A percentile compares a stretch with the other conserved stretches of the same genome.
phyloP scores from a whole-genome alignment of 805 yeast species.

The Pichia pseudocactophila region DNA sequence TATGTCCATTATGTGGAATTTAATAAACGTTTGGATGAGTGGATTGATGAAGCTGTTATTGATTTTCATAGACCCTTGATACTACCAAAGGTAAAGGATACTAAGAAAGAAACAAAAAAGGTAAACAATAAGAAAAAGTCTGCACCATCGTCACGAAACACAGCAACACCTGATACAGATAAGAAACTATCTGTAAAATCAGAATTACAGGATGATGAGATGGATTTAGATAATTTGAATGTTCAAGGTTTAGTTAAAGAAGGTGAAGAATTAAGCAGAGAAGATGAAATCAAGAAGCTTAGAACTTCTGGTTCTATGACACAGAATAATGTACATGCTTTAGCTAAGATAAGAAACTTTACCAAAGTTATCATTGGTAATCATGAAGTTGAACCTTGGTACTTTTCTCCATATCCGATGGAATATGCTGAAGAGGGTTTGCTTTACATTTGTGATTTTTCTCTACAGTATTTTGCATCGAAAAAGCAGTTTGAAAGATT shows the following conservation, averaged over 20 bases:
- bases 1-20: constrained; percentile 93
- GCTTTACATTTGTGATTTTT: constrained; percentile 84
- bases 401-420: constrained; percentile 93
- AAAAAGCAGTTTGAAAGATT: constrained; percentile 87
- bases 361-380: constrained; percentile 75
- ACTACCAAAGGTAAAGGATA: constrained; percentile 54
- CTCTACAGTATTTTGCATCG: constrained; percentile 82
- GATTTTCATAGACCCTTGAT: constrained; percentile 63
- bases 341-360: constrained; percentile 84
- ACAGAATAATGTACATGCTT: constrained; percentile 71
- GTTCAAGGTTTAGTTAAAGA: constrained; percentile 68
- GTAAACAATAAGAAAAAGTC: constrained; percentile 31
- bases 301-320: constrained; percentile 97
- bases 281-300: constrained; percentile 85
- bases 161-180: constrained; percentile 12
- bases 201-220: constrained; percentile 43
- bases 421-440: constrained; percentile 82
- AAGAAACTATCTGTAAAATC: constrained; percentile 4
- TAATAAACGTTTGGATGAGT: constrained; percentile 94
- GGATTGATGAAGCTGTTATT: constrained; percentile 70
- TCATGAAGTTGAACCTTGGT: constrained; percentile 96
- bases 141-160: not conserved
- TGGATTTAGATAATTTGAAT: constrained; percentile 77
- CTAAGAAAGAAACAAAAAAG: constrained; percentile 33
- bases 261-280: constrained; percentile 70